phyloP scores from a whole-genome alignment of 495 filamentous ascomycete species.

The Clohesyomyces aquaticus region DNA sequence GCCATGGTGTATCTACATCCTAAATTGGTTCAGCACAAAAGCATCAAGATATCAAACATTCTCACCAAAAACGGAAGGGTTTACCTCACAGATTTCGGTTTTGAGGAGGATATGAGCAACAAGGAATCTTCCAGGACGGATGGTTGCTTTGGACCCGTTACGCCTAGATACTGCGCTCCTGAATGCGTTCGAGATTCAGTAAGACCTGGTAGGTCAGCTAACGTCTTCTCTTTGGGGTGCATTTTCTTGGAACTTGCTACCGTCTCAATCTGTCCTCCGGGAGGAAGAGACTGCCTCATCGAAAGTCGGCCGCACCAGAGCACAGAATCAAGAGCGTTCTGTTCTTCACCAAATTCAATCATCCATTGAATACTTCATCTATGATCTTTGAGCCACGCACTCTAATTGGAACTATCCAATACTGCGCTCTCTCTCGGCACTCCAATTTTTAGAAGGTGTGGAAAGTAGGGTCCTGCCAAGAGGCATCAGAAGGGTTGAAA shows the following conservation, averaged over 20 bases:
- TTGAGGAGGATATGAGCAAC: conserved; percentile 7
- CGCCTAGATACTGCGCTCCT: conserved; percentile 5
- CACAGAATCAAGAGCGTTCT: too few relatives aligned
- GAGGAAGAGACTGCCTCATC: neutral
- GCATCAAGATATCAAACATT: conserved; percentile 25
- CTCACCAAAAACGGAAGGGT: conserved; percentile 1
- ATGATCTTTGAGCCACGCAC: too few relatives aligned
- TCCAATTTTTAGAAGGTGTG: too few relatives aligned
- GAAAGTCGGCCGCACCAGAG: too few relatives aligned
- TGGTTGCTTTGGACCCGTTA: neutral
- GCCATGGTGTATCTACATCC: conserved; percentile 21
- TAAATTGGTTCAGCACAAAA: conserved; percentile 11
- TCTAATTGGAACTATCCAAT: too few relatives aligned
- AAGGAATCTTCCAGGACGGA: conserved; percentile 1
- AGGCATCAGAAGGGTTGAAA: too few relatives aligned
- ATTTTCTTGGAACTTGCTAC: conserved; percentile 21
- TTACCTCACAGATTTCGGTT: neutral
- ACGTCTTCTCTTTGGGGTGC: conserved; percentile 24
- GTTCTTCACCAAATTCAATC: too few relatives aligned
- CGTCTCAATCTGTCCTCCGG: conserved; percentile 2
- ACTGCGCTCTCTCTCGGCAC: too few relatives aligned
- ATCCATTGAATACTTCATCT: too few relatives aligned
- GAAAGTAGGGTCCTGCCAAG: too few relatives aligned
- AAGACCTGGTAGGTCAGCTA: conserved; percentile 8
- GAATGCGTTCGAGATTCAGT: neutral